phyloP scores from a whole-genome alignment of 345 rosid genomes.

The Microcos paniculata region DNA sequence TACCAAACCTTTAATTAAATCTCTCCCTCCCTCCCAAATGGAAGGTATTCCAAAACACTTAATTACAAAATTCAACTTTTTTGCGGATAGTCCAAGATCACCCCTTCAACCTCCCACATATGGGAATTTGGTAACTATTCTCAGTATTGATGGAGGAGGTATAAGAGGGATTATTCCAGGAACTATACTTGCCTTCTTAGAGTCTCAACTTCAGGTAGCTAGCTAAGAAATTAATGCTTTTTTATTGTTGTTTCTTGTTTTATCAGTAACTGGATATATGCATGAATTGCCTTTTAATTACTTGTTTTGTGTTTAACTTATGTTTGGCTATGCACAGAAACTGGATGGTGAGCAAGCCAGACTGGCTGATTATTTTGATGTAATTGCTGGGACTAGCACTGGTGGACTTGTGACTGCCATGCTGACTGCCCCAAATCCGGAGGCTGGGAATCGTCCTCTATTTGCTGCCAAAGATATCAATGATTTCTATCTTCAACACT shows the following conservation, averaged over 20 bases:
- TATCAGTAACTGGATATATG: neutral
- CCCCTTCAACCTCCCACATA: conserved; percentile 57
- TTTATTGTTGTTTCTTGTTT: neutral
- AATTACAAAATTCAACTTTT: neutral
- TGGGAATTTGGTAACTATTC: conserved; percentile 56
- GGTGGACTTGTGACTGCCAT: conserved; percentile 75
- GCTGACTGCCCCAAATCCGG: conserved; percentile 58
- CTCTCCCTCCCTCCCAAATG: neutral
- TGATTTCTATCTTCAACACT: conserved; percentile 33
- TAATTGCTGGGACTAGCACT: conserved; percentile 66
- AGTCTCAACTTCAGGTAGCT: conserved; percentile 67
- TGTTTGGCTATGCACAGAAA: conserved; percentile 38
- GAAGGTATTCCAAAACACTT: neutral
- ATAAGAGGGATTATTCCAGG: conserved; percentile 72
- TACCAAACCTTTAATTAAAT: neutral
- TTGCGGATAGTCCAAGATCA: conserved; percentile 41
- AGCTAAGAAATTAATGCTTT: too few species aligned
- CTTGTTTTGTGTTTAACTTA: neutral
- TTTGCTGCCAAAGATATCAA: conserved; percentile 57
- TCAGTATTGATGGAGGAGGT: conserved; percentile 85
- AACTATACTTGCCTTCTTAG: conserved; percentile 55
- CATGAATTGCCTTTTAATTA: neutral
- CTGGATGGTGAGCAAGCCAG: conserved; percentile 67
- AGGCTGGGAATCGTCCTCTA: conserved; percentile 43
- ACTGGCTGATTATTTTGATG: conserved; percentile 72